Evolutionary conservation across 2,329 filamentous ascomycete species (phyloP).

Genomic region (Colletotrichum lini): DNA sequence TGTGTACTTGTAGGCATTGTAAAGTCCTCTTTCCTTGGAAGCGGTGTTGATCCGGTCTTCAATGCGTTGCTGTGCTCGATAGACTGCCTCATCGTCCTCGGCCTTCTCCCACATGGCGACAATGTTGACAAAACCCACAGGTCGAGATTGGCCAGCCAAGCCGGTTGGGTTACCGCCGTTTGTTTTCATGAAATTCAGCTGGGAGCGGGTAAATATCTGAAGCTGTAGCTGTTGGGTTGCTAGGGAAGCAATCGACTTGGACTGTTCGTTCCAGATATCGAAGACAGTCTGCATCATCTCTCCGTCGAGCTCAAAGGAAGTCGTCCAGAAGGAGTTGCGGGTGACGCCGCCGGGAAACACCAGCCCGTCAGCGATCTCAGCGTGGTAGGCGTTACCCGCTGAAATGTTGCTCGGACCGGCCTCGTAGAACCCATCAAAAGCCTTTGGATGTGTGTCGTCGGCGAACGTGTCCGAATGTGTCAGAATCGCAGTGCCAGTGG

Average conservation of each 20-base stretch:
- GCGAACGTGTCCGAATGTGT: slow-evolving; percentile 39
- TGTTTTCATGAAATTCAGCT: slow-evolving; percentile 49
- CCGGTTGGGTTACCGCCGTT: slow-evolving; percentile 52
- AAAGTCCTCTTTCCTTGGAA: slow-evolving; percentile 50
- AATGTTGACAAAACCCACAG: slow-evolving; percentile 44
- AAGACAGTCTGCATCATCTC: slow-evolving; percentile 2
- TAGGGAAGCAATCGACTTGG: slow-evolving; percentile 40
- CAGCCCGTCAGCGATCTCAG: slow-evolving; percentile 36
- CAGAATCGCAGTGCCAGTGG: slow-evolving; percentile 26
- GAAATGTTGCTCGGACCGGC: background rate
- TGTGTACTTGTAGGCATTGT: slow-evolving; percentile 59
- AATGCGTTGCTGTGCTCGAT: slow-evolving; percentile 47
- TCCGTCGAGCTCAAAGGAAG: background rate
- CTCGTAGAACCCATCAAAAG: slow-evolving; percentile 45
- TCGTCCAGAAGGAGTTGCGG: slow-evolving; percentile 45
- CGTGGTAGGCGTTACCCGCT: slow-evolving; percentile 41
- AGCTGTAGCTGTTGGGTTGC: slow-evolving; percentile 47
- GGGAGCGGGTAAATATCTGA: slow-evolving; percentile 57
- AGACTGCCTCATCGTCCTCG: slow-evolving; percentile 52
- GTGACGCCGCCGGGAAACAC: slow-evolving; percentile 9
- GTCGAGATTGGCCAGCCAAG: slow-evolving; percentile 44
- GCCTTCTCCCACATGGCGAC: slow-evolving; percentile 48
- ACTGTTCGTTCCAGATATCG: slow-evolving; percentile 37
- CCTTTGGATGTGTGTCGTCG: slow-evolving; percentile 37
- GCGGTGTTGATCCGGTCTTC: slow-evolving; percentile 47